Conservation (phyloP, 1,139 yeast genomes). For the Diutina mesorugosa region DNA sequence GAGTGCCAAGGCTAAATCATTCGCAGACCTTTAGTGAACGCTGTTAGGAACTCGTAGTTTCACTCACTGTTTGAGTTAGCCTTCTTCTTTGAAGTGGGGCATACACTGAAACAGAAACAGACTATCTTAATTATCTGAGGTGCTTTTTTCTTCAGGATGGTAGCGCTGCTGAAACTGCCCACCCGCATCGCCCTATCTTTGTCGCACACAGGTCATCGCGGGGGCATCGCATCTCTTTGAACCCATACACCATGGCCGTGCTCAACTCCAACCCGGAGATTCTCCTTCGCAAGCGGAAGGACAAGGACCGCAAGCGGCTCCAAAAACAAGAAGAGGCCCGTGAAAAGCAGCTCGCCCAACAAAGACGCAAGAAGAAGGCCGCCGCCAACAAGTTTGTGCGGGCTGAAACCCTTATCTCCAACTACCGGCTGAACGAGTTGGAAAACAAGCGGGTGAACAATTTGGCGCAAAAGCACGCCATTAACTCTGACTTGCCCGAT, state of each 20-base stretch:
- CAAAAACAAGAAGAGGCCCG: slow-evolving; percentile 43
- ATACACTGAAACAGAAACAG: not conserved
- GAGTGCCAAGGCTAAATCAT: not conserved
- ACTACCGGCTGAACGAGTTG: slow-evolving; percentile 48
- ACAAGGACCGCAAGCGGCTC: slow-evolving; percentile 57
- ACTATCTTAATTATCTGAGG: too few species aligned
- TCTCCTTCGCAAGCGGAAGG: slow-evolving; percentile 63
- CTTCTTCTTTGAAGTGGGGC: too few species aligned
- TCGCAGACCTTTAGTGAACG: too few species aligned
- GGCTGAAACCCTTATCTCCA: slow-evolving; percentile 61
- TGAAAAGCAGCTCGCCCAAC: slow-evolving; percentile 4
- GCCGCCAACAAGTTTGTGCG: slow-evolving; percentile 41
- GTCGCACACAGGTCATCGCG: not conserved
- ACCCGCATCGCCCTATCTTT: not conserved
- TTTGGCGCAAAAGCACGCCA: slow-evolving; percentile 29
- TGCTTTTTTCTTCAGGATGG: not conserved
- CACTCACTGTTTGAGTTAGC: too few species aligned
- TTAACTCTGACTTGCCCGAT: not conserved
- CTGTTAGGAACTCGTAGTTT: too few species aligned
- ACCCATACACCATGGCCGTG: slow-evolving; percentile 23
- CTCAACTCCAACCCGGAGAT: slow-evolving; percentile 66
- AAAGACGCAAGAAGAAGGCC: slow-evolving; percentile 18
- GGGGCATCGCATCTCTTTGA: slow-evolving; percentile 4
- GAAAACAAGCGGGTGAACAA: slow-evolving; percentile 59
- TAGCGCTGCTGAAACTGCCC: not conserved